Conservation (phyloP, 2,329 filamentous ascomycete genomes). For the Colletotrichum lentis region DNA sequence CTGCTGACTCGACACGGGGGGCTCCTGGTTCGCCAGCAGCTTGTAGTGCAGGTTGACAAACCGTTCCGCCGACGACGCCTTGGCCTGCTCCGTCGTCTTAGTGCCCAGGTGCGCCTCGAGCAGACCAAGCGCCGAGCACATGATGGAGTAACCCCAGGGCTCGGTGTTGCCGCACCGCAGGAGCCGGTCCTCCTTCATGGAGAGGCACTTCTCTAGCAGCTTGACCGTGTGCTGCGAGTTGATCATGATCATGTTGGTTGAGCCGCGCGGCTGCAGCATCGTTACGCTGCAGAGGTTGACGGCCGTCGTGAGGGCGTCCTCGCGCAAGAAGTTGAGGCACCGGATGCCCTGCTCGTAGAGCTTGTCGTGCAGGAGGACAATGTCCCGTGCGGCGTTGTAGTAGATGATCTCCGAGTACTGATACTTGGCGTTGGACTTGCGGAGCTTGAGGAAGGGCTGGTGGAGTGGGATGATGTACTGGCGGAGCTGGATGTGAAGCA, state of each 20-base stretch:
- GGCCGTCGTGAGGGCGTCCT: constrained; percentile 66
- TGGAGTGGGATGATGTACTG: constrained; percentile 70
- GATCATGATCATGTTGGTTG: constrained; percentile 69
- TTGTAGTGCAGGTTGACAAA: constrained; percentile 68
- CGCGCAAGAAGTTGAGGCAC: constrained; percentile 66
- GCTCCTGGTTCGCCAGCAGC: constrained; percentile 63
- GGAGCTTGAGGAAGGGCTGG: constrained; percentile 67
- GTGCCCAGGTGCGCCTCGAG: constrained; percentile 67
- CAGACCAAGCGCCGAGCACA: constrained; percentile 67
- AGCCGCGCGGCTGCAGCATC: constrained; percentile 66
- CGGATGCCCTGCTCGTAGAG: constrained; percentile 67
- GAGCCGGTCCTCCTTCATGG: constrained; percentile 68
- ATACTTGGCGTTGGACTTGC: constrained; percentile 67
- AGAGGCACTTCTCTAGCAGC: constrained; percentile 68
- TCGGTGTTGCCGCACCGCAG: constrained; percentile 70
- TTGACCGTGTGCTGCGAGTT: constrained; percentile 67
- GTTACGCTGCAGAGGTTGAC: constrained; percentile 70
- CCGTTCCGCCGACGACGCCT: constrained; percentile 65
- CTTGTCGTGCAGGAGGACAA: constrained; percentile 68
- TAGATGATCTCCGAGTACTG: constrained; percentile 71
- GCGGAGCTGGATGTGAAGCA: constrained; percentile 67
- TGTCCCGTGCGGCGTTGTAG: constrained; percentile 68
- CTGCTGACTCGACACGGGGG: constrained; percentile 49
- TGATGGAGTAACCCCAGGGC: constrained; percentile 70
- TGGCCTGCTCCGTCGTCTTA: constrained; percentile 65